Percentiles rank a stretch among this genome's conserved stretches.
Evolutionary conservation across 1,284 basidiomycete genomes (phyloP).

Genomic region (Rugosomyces carneus): DNA sequence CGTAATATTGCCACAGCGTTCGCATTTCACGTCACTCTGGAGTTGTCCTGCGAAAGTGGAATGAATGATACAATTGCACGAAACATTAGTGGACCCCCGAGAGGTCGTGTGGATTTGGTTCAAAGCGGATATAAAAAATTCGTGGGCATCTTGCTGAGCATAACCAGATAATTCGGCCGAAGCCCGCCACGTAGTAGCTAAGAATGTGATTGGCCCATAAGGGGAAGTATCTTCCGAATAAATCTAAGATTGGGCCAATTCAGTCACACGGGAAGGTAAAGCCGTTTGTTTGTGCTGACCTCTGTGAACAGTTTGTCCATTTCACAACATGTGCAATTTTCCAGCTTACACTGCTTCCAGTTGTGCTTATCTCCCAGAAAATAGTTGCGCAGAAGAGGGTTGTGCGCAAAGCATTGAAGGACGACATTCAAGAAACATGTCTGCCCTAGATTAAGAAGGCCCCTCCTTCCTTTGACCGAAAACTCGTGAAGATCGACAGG

Average conservation of each 20-base stretch:
- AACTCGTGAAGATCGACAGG: slow-evolving; percentile 10
- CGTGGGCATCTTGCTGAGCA: slow-evolving; percentile 92
- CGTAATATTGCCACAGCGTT: slow-evolving; percentile 69
- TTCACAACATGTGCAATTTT: slow-evolving; percentile 89
- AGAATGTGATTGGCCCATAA: slow-evolving; percentile 80
- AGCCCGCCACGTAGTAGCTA: slow-evolving; percentile 84
- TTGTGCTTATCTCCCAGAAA: slow-evolving; percentile 89
- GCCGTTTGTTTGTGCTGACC: slow-evolving; percentile 33
- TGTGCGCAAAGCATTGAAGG: slow-evolving; percentile 89
- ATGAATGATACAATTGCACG: slow-evolving; percentile 91
- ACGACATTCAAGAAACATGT: slow-evolving; percentile 95
- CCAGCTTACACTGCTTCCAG: slow-evolving; percentile 56
- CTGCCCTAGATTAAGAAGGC: slow-evolving; percentile 88
- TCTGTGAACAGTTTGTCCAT: slow-evolving; percentile 91
- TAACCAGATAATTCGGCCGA: slow-evolving; percentile 83
- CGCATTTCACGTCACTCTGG: slow-evolving; percentile 88
- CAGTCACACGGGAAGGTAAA: background rate
- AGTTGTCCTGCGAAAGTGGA: slow-evolving; percentile 85
- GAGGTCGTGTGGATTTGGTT: slow-evolving; percentile 83
- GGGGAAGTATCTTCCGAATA: slow-evolving; percentile 66
- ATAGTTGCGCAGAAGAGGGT: slow-evolving; percentile 86
- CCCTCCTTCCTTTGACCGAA: slow-evolving; percentile 60
- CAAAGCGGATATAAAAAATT: slow-evolving; percentile 79
- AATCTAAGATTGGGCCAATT: slow-evolving; percentile 42
- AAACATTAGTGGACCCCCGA: slow-evolving; percentile 62